Evolutionary conservation across 2,329 filamentous ascomycete genomes (phyloP).

Genomic region (Blumeria hordei): DNA sequence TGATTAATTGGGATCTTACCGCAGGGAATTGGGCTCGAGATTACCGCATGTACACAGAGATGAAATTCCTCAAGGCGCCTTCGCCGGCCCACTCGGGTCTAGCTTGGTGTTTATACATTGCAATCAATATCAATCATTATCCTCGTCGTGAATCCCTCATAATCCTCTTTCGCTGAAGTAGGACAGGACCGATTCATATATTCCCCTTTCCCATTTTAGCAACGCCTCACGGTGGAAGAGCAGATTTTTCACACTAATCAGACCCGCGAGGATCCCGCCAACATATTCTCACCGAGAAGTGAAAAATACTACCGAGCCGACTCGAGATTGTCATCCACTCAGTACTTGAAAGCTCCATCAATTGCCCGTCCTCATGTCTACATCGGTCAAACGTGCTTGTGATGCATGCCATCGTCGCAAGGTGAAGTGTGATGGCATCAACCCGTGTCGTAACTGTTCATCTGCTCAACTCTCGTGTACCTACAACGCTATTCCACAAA

Average conservation of each 20-base stretch:
- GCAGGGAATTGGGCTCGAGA: no score
- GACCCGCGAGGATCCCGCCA: background rate
- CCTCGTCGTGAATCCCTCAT: background rate
- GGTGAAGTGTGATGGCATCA: constrained; percentile 48
- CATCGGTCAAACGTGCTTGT: constrained; percentile 31
- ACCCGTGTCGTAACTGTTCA: constrained; percentile 46
- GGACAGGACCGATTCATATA: background rate
- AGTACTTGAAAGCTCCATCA: background rate
- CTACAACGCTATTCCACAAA: constrained; percentile 51
- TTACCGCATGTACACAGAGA: no score
- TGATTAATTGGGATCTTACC: no score
- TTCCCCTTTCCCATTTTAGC: background rate
- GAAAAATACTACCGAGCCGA: background rate
- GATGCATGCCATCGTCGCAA: constrained; percentile 53
- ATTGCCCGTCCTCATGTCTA: constrained; percentile 8
- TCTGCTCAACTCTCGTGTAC: constrained; percentile 44
- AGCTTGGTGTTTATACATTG: background rate
- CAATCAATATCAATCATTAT: background rate
- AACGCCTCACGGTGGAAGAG: background rate
- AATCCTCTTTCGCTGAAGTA: background rate
- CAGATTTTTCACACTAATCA: background rate
- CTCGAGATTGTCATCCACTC: background rate
- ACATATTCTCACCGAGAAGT: background rate
- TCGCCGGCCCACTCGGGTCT: background rate
- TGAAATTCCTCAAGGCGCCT: no score